Evolutionary conservation across 2,329 filamentous ascomycete species (phyloP).

Genomic region (Cylindrodendrum hubeiense): DNA sequence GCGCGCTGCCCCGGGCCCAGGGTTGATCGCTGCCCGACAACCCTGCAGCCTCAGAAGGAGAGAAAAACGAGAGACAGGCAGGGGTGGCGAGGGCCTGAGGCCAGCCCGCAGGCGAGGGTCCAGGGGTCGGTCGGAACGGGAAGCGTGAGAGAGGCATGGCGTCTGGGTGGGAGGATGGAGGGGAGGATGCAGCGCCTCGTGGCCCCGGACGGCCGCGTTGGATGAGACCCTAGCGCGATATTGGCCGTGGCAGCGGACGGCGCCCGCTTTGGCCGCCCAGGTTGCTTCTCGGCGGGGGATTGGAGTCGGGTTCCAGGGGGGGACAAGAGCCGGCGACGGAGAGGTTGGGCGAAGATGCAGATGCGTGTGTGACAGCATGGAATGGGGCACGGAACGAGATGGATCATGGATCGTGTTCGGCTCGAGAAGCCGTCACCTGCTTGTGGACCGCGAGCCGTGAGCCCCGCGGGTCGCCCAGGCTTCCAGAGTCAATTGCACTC

Average conservation of each 20-base stretch:
- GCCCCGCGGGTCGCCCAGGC: background rate
- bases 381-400: background rate
- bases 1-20: background rate
- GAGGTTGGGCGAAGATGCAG: background rate
- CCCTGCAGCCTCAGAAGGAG: background rate
- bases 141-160: background rate
- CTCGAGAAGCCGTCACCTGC: background rate
- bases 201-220: constrained; percentile 16
- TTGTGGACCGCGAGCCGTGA: background rate
- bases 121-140: background rate
- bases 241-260: background rate
- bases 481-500: background rate
- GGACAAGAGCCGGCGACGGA: background rate
- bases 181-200: background rate
- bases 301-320: background rate
- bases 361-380: background rate
- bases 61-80: too few species aligned
- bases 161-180: background rate
- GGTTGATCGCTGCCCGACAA: background rate
- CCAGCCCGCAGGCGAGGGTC: too few species aligned
- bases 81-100: too few species aligned
- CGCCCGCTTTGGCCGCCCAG: constrained; percentile 9
- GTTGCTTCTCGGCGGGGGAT: background rate
- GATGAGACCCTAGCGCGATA: constrained; percentile 29
- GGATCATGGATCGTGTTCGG: background rate